Percentiles rank a stretch among this genome's conserved stretches.
Conservation (phyloP, 306 rosid genomes). For the Trichosanthes cucumerina region DNA sequence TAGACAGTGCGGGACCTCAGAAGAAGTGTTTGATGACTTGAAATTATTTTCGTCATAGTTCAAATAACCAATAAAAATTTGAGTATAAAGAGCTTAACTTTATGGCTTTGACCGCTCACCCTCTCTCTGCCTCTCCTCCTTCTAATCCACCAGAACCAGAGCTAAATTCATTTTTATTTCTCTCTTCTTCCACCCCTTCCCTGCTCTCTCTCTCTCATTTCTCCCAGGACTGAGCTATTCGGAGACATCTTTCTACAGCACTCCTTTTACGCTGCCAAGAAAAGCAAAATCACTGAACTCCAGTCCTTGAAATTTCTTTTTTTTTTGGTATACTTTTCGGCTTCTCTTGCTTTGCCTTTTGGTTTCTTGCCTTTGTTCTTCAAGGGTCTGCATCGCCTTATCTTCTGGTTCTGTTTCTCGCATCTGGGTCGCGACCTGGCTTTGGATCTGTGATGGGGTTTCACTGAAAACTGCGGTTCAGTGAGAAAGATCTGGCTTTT, state of each 20-base stretch:
- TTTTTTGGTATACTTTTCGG: conserved; percentile 37
- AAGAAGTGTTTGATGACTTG: conserved; percentile 34
- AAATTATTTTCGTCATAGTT: background rate
- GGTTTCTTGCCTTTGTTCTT: conserved; percentile 23
- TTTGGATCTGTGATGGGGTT: conserved; percentile 53
- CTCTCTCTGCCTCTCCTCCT: conserved; percentile 15
- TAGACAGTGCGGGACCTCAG: conserved; percentile 35
- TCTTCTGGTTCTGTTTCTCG: conserved; percentile 21
- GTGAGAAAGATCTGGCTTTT: conserved; percentile 45
- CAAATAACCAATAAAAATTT: conserved; percentile 1
- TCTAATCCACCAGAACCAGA: conserved; percentile 37
- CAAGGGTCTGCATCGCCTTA: conserved; percentile 9
- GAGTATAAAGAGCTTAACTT: conserved; percentile 7
- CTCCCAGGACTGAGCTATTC: conserved; percentile 12
- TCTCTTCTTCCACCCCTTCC: conserved; percentile 8
- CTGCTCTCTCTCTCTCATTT: conserved; percentile 8
- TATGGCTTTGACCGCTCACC: conserved; percentile 46
- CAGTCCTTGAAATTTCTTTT: conserved; percentile 6
- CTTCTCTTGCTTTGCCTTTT: conserved; percentile 37
- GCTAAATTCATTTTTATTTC: conserved; percentile 18
- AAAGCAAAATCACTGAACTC: conserved; percentile 30
- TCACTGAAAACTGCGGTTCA: conserved; percentile 17
- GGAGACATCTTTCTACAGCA: conserved; percentile 20
- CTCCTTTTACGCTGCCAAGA: conserved; percentile 26
- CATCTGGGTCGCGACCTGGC: conserved; percentile 37